Evolutionary conservation across 2,329 filamentous ascomycete species (phyloP).

Genomic region (Aureobasidium vineae): DNA sequence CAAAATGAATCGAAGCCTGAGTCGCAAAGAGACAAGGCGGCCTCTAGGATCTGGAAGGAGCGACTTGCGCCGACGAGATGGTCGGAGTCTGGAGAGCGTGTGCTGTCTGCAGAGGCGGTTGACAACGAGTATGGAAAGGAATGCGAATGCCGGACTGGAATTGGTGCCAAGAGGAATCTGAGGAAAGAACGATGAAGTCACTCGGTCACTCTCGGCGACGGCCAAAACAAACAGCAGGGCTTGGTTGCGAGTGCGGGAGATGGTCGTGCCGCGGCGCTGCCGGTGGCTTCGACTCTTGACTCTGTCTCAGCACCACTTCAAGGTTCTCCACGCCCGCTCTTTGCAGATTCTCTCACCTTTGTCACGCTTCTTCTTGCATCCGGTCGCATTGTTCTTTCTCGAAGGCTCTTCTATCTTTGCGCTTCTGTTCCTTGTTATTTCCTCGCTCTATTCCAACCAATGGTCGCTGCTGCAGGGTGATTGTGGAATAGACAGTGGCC

Average conservation of each 20-base stretch:
- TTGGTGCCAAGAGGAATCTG: not conserved
- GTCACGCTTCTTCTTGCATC: not conserved
- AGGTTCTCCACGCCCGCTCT: slow-evolving; percentile 7
- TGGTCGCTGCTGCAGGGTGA: slow-evolving; percentile 13
- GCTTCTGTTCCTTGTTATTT: not conserved
- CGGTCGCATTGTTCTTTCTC: slow-evolving; percentile 3
- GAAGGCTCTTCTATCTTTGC: not conserved
- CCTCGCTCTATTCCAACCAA: slow-evolving; percentile 4
- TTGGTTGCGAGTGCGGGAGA: slow-evolving; percentile 8
- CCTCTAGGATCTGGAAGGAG: not conserved
- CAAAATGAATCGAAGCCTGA: not conserved
- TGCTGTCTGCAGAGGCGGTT: not conserved
- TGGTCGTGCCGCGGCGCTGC: slow-evolving; percentile 6
- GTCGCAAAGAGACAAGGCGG: not conserved
- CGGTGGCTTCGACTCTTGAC: slow-evolving; percentile 17
- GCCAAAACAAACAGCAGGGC: slow-evolving; percentile 23
- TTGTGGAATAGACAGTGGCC: slow-evolving; percentile 13
- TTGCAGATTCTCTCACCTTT: not conserved
- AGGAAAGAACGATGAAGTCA: slow-evolving; percentile 5
- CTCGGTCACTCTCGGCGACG: slow-evolving; percentile 12
- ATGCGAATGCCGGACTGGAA: not conserved
- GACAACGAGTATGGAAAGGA: slow-evolving; percentile 19
- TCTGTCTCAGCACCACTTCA: slow-evolving; percentile 20
- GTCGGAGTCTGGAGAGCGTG: not conserved
- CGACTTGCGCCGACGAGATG: not conserved